phyloP scores from a whole-genome alignment of 2,329 filamentous ascomycete species.

The Harringtonia lauricola region DNA sequence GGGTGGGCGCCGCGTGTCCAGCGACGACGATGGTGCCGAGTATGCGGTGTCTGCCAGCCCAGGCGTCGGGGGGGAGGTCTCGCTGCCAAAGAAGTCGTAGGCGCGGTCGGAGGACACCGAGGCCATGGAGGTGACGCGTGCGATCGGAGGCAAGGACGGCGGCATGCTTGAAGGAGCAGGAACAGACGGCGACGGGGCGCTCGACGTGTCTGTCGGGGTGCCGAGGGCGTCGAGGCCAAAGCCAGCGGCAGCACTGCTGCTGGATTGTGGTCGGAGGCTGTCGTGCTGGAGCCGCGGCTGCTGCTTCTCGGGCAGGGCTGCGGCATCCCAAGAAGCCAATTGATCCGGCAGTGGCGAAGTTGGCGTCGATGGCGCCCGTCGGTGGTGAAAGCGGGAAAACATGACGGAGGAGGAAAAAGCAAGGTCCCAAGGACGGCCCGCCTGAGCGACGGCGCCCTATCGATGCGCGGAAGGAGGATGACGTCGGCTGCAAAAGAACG shows the following conservation, averaged over 20 bases:
- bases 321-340: conserved; percentile 24
- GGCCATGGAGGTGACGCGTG: conserved; percentile 23
- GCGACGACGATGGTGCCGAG: conserved; percentile 4
- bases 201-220: background rate
- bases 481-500: background rate
- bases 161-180: conserved; percentile 27
- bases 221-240: background rate
- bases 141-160: conserved; percentile 39
- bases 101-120: background rate
- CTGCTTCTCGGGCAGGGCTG: conserved; percentile 28
- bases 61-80: conserved; percentile 21
- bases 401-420: conserved; percentile 1
- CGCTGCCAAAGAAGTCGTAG: conserved; percentile 15
- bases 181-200: conserved; percentile 14
- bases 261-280: conserved; percentile 3
- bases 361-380: conserved; percentile 42
- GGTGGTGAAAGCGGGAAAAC: conserved; percentile 45
- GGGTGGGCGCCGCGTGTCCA: conserved; percentile 3
- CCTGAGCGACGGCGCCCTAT: background rate
- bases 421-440: background rate
- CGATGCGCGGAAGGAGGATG: background rate
- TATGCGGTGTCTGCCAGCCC: conserved; percentile 14
- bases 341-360: conserved; percentile 40
- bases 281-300: background rate
- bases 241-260: conserved; percentile 1